phyloP scores from a whole-genome alignment of 768 basidiomycete species.

The Calocera cornea region DNA sequence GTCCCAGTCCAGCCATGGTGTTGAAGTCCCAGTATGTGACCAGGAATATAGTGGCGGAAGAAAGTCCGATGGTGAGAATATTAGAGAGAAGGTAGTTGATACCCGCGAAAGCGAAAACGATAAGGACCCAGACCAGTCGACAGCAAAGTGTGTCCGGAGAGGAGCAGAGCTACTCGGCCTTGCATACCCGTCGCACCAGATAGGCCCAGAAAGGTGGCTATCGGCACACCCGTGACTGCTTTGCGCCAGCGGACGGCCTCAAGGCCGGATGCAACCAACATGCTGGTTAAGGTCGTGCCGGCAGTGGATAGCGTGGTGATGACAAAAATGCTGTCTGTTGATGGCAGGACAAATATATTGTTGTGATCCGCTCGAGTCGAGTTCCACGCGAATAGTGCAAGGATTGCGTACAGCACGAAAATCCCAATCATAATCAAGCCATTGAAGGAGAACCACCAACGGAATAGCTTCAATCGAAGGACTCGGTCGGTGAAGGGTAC shows the following conservation, averaged over 20 bases:
- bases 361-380: slow-evolving; percentile 1
- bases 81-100: neutral
- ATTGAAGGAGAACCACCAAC: slow-evolving; percentile 3
- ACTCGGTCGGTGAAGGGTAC: neutral
- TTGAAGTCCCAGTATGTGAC: neutral
- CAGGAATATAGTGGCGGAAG: neutral
- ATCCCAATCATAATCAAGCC: neutral
- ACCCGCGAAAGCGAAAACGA: neutral
- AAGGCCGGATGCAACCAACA: neutral
- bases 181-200: neutral
- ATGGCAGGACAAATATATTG: neutral
- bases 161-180: neutral
- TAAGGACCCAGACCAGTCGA: neutral
- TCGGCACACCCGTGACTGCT: neutral
- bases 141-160: neutral
- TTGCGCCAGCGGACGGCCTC: neutral
- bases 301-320: neutral
- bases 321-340: neutral
- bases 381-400: neutral
- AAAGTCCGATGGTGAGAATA: neutral
- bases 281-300: neutral
- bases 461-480: neutral
- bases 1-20: neutral
- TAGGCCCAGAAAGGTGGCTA: neutral
- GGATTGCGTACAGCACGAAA: neutral